Conservation (phyloP, 2,329 filamentous ascomycete species). For the Raffaelea deltoideospora region DNA sequence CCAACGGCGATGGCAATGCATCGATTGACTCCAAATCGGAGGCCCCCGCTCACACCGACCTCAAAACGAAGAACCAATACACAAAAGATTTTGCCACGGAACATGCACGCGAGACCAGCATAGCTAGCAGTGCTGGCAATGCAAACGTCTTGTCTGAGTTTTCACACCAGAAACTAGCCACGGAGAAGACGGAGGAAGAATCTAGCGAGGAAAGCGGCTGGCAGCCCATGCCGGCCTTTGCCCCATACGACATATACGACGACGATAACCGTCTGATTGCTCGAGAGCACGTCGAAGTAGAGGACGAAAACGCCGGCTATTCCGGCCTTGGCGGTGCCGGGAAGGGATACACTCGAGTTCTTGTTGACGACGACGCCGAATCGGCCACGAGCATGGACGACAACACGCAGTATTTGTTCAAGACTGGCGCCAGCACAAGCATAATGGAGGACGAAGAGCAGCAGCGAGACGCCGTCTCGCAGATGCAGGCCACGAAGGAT, state of each 20-base stretch:
- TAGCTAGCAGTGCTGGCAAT: constrained; percentile 18
- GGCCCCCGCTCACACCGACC: background rate
- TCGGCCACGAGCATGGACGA: constrained; percentile 95
- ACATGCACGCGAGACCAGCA: constrained; percentile 23
- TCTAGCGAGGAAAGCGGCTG: constrained; percentile 56
- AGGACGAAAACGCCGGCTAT: constrained; percentile 54
- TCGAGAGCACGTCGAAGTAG: constrained; percentile 57
- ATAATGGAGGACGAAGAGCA: constrained; percentile 61
- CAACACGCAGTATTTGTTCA: constrained; percentile 89
- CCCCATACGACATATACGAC: constrained; percentile 88
- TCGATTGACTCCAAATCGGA: too few relatives aligned
- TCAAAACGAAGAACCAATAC: background rate
- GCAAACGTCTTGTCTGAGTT: constrained; percentile 55
- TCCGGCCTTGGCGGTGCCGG: constrained; percentile 72
- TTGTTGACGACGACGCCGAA: constrained; percentile 85
- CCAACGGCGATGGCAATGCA: background rate
- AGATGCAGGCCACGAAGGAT: constrained; percentile 92
- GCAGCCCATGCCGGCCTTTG: constrained; percentile 91
- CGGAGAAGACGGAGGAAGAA: constrained; percentile 37
- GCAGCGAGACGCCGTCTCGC: constrained; percentile 68
- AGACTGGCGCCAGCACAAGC: constrained; percentile 38
- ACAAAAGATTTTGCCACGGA: constrained; percentile 12
- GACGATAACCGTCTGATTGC: constrained; percentile 82
- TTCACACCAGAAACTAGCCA: constrained; percentile 69
- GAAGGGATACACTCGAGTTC: constrained; percentile 90